Evolutionary conservation across 1,284 basidiomycete species (phyloP).

Genomic region (Puccinia triticina): DNA sequence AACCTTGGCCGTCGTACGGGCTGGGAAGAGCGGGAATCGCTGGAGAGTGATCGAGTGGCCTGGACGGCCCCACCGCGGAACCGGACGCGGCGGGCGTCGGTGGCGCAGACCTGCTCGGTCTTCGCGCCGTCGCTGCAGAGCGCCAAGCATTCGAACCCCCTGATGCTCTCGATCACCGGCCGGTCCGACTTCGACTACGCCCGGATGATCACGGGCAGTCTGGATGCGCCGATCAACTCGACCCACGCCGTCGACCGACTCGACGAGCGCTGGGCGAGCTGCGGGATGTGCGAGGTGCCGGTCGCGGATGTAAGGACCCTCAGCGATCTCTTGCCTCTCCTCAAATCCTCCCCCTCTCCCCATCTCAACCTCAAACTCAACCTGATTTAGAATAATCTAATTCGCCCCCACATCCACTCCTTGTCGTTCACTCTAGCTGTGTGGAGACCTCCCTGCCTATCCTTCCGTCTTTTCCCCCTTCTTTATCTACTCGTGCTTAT

Average conservation of each 20-base stretch:
- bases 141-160: conserved; percentile 62
- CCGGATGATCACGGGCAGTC: conserved; percentile 56
- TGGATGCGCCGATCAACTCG: background rate
- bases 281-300: conserved; percentile 31
- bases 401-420: background rate
- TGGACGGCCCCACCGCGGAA: conserved; percentile 72
- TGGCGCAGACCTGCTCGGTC: conserved; percentile 17
- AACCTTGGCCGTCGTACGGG: background rate
- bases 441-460: background rate
- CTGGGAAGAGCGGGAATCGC: conserved; percentile 64
- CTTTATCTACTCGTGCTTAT: conserved; percentile 11
- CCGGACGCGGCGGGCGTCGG: background rate
- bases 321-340: conserved; percentile 16
- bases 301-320: conserved; percentile 43
- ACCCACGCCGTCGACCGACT: background rate
- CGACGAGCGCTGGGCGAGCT: conserved; percentile 1
- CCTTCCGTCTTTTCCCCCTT: background rate
- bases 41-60: conserved; percentile 69
- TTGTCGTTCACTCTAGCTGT: background rate
- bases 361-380: background rate
- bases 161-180: conserved; percentile 71
- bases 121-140: conserved; percentile 59
- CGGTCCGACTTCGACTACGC: conserved; percentile 76
- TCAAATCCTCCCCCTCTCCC: background rate
- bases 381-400: background rate